phyloP scores from a whole-genome alignment of 140 eudicot species.

The Cichorium intybus region DNA sequence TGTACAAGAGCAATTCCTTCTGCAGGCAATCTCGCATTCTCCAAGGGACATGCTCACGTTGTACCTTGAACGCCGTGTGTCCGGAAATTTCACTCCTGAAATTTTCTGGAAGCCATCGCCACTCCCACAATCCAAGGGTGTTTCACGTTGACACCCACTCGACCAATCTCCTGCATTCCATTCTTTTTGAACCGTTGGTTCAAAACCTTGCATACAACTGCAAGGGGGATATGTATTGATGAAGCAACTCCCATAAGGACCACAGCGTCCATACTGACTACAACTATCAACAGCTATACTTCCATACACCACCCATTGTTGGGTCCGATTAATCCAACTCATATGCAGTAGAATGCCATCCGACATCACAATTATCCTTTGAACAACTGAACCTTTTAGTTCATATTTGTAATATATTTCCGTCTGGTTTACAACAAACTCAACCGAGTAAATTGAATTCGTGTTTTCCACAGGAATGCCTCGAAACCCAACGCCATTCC shows the following conservation, averaged over 20 bases:
- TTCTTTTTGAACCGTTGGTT: background rate
- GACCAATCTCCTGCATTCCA: constrained; percentile 27
- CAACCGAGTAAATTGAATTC: background rate
- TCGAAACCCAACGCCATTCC: background rate
- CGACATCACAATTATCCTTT: constrained; percentile 20
- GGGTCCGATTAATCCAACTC: constrained; percentile 16
- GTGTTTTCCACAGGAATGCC: background rate
- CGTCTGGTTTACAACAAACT: background rate
- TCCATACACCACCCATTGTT: constrained; percentile 20
- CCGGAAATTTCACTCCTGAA: constrained; percentile 19
- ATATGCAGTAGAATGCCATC: background rate
- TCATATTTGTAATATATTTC: constrained; percentile 17
- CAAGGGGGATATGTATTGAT: constrained; percentile 19
- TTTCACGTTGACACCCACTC: background rate
- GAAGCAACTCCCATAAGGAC: constrained; percentile 22
- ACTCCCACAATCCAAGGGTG: constrained; percentile 13
- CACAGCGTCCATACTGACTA: constrained; percentile 27
- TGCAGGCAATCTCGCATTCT: constrained; percentile 27
- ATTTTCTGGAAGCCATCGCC: constrained; percentile 8
- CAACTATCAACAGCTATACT: constrained; percentile 15
- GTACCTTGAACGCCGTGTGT: constrained; percentile 15
- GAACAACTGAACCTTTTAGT: constrained; percentile 10
- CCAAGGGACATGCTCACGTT: constrained; percentile 23
- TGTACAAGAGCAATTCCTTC: constrained; percentile 2
- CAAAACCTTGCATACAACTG: constrained; percentile 32